Base-by-base conservation (phyloP, 768 basidiomycete species). In the Phaeolepiota aurea region DNA sequence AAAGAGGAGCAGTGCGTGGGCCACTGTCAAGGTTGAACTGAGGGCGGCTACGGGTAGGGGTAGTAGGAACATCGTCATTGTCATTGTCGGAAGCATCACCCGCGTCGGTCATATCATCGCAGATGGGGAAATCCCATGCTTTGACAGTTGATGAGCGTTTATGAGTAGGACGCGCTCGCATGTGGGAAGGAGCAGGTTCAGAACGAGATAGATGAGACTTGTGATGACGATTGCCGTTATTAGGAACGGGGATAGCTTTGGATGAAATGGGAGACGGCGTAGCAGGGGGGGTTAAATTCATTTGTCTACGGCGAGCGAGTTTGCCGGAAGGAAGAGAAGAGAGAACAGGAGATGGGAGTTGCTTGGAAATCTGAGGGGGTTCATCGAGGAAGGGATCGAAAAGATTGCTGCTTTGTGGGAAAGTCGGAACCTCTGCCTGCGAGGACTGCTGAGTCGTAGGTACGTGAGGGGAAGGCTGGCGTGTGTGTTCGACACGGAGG, bases 21-120 rank as follows among this genome's bases (percentile, higher is more conserved):
- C 67, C 69, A 42, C 63, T 61, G 38, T 64, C 60, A 25, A 64
- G 57, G 42, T 37, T 48, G 41, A 30, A 40, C 30, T 47, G 47
- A 18, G 54, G 50, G 48, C 55, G 65, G 35, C 65, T 54, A 41
- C 71, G 77, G 32, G 68, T 61, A n/a, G 79, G 80, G 0, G 81
- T 80, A 16, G 71, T 63, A 18, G 75, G 73, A 5, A 66, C 64
- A 22, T 63, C 64, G 12, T 34, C 38, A 32, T 43, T 54, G 12
- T 69, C 63, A 7, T 62, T 56, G 44, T 59, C 56, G 22, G 57
- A 55, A 21, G 53, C 35, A 18, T 58, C 54, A 18, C 61, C 65
- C 3, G 61, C 63, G 33, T 80, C 78, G 30, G 72, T 79, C 48
- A 72, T 69, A 49, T 88, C 85, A 47, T 87, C 84, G 49, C 84